These are phyloP conservation scores for Pisolithus thermaeus DNA, from an alignment of 1,284 basidiomycete species.

Conservation along the genomic window DNA sequence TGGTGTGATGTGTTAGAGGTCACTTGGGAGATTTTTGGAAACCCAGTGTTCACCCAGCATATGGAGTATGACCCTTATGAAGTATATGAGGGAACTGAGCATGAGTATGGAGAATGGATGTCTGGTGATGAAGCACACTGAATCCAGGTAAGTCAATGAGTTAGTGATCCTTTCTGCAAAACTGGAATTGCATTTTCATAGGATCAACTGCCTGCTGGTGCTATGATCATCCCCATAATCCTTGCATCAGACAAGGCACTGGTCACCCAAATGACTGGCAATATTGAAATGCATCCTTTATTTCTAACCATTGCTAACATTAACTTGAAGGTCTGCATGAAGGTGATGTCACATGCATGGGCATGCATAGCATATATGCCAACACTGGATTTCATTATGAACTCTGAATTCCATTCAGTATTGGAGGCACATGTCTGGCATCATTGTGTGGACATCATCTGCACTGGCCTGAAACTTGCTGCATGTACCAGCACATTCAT, in stretches of 20 bases:
- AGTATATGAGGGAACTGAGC: background rate
- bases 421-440: background rate
- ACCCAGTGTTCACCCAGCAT: constrained; percentile 1
- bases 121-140: background rate
- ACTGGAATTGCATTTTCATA: background rate
- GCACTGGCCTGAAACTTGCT: too few species aligned
- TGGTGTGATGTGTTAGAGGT: constrained; percentile 1
- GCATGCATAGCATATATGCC: constrained; percentile 1
- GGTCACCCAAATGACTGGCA: background rate
- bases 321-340: background rate
- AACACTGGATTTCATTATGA: background rate
- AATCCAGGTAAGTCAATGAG: constrained; percentile 1
- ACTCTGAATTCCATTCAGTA: background rate
- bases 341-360: constrained; percentile 1
- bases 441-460: background rate
- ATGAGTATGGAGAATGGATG: too few species aligned
- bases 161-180: background rate
- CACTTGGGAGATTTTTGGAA: background rate
- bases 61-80: constrained; percentile 1
- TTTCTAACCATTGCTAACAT: constrained; percentile 3
- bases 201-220: background rate
- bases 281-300: constrained; percentile 3
- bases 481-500: too few species aligned
- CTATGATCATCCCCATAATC: constrained; percentile 2
- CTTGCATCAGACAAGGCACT: constrained; percentile 1